phyloP scores from a whole-genome alignment of 768 basidiomycete species.

The Tulasnella calospora region DNA sequence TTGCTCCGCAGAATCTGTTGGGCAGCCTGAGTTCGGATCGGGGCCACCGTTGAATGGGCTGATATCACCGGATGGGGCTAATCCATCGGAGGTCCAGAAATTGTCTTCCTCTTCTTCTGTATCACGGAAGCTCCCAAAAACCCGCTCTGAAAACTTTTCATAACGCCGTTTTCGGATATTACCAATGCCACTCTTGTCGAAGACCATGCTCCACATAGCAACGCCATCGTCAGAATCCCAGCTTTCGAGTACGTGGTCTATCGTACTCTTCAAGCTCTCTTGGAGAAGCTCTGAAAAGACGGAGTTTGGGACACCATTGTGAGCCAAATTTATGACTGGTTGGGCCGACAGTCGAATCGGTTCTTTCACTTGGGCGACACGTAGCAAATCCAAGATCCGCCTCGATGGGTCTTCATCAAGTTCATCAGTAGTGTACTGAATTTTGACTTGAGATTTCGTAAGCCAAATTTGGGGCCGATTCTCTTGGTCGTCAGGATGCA shows the following conservation, averaged over 20 bases:
- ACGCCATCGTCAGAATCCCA: background rate
- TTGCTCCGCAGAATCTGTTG: constrained; percentile 43
- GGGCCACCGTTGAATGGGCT: background rate
- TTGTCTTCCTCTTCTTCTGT: background rate
- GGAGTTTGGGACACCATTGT: constrained; percentile 51
- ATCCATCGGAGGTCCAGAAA: background rate
- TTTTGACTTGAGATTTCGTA: constrained; percentile 27
- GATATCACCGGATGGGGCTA: background rate
- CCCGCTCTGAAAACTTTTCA: background rate
- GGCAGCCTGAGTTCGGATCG: constrained; percentile 27
- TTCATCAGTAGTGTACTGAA: constrained; percentile 6
- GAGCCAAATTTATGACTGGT: constrained; percentile 54
- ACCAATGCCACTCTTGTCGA: background rate
- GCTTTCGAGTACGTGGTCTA: constrained; percentile 31
- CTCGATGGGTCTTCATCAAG: constrained; percentile 10
- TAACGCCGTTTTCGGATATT: background rate
- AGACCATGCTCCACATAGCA: background rate
- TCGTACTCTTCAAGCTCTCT: constrained; percentile 46
- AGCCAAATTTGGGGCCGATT: constrained; percentile 25
- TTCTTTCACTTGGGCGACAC: background rate
- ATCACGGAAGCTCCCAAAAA: background rate
- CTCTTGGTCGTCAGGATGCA: constrained; percentile 8
- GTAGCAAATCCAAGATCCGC: constrained; percentile 25
- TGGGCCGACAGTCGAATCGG: constrained; percentile 45
- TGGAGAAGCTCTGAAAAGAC: constrained; percentile 49